phyloP scores from a whole-genome alignment of 208 protist species.

The Entamoeba histolytica region DNA sequence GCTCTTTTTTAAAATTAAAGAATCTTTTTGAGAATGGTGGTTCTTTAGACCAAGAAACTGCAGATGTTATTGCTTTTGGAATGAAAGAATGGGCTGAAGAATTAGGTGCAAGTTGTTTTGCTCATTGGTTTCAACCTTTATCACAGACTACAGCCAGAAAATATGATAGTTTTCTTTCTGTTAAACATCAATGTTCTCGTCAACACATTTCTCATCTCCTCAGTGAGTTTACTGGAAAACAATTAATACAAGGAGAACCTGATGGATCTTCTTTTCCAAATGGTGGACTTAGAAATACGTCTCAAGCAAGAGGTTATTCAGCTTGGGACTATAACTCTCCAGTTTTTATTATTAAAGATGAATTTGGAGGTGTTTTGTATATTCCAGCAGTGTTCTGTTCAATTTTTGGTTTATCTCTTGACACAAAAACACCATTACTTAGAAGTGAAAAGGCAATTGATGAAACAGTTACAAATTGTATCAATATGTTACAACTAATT shows the following conservation, averaged over 20 bases:
- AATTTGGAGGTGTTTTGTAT: constrained; percentile 34
- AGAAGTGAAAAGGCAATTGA: constrained; percentile 30
- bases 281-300: constrained; percentile 44
- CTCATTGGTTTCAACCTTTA: constrained; percentile 56
- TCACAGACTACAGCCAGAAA: constrained; percentile 37
- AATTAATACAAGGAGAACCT: constrained; percentile 49
- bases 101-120: constrained; percentile 43
- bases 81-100: constrained; percentile 43
- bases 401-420: constrained; percentile 47
- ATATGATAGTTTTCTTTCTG: constrained; percentile 37
- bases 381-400: constrained; percentile 51
- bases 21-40: not conserved
- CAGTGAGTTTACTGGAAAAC: constrained; percentile 35
- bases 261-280: constrained; percentile 56
- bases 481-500: not conserved
- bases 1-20: not conserved
- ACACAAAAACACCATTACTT: constrained; percentile 55
- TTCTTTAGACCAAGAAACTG: not conserved
- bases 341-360: constrained; percentile 40
- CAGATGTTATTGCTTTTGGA: not conserved
- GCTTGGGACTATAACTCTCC: constrained; percentile 50
- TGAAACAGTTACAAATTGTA: not conserved
- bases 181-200: not conserved
- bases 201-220: constrained; percentile 21
- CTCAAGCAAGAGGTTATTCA: constrained; percentile 51